phyloP scores from a whole-genome alignment of 2,329 filamentous ascomycete species.

The Drechslerella stenobrocha region DNA sequence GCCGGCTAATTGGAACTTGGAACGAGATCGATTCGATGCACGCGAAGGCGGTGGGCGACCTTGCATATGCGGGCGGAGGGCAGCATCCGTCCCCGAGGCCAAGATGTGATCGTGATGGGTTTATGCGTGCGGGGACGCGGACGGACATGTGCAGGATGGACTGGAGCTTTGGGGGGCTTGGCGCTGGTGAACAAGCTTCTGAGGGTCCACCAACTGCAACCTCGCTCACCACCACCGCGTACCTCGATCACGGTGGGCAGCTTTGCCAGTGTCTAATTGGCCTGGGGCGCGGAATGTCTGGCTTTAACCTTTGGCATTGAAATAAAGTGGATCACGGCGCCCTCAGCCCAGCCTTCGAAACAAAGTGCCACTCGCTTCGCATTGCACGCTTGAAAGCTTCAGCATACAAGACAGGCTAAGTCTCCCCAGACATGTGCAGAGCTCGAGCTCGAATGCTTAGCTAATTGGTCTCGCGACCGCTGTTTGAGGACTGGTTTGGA shows the following conservation, averaged over 20 bases:
- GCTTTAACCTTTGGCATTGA: neutral
- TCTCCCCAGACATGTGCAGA: slow-evolving; percentile 36
- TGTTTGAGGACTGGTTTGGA: slow-evolving; percentile 30
- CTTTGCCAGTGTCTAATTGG: neutral
- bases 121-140: too few species aligned
- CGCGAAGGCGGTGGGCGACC: neutral
- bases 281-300: neutral
- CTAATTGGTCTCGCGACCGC: slow-evolving; percentile 28
- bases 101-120: too few species aligned
- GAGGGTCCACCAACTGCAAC: too few species aligned
- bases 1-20: neutral
- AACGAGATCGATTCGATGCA: neutral
- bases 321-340: neutral
- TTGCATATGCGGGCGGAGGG: too few species aligned
- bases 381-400: slow-evolving; percentile 16
- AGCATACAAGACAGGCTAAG: slow-evolving; percentile 23
- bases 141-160: too few species aligned
- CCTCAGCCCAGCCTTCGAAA: neutral
- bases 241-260: too few species aligned
- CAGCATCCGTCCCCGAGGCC: too few species aligned
- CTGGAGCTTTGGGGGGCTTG: too few species aligned
- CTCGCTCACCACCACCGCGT: too few species aligned
- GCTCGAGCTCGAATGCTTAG: slow-evolving; percentile 13
- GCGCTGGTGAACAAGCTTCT: slow-evolving; percentile 37
- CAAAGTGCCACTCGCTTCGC: slow-evolving; percentile 20